These are phyloP conservation scores for Luffa aegyptiaca DNA, from an alignment of 306 rosid species.

Conservation along the genomic window DNA sequence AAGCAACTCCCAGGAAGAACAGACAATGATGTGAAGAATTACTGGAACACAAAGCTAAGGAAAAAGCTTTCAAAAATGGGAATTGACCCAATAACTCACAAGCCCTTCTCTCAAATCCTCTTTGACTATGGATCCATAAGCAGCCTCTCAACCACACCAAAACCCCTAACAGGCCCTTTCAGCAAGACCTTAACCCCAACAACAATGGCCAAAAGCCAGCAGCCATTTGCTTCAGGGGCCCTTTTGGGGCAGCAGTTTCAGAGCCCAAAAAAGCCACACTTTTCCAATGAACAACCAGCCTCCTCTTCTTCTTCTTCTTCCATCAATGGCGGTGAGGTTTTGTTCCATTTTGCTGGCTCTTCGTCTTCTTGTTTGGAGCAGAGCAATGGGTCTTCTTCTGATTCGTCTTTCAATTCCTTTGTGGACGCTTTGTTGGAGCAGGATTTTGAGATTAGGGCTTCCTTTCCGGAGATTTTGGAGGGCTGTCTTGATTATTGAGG, in stretches of 20 bases:
- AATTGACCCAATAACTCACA: slow-evolving; percentile 87
- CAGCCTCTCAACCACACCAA: slow-evolving; percentile 23
- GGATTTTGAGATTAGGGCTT: slow-evolving; percentile 58
- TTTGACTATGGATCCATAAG: slow-evolving; percentile 65
- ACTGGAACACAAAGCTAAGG: slow-evolving; percentile 91
- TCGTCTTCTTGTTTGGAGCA: slow-evolving; percentile 29
- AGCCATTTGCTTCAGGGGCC: slow-evolving; percentile 25
- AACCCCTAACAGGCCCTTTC: slow-evolving; percentile 15
- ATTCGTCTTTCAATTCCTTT: slow-evolving; percentile 39
- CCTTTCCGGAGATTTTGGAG: slow-evolving; percentile 66
- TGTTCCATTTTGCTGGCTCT: slow-evolving; percentile 24
- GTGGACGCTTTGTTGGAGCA: slow-evolving; percentile 67
- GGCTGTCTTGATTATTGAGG: slow-evolving; percentile 45
- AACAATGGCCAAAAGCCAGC: slow-evolving; percentile 18
- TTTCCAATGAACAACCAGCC: slow-evolving; percentile 50
- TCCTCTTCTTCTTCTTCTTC: slow-evolving; percentile 47
- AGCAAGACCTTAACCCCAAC: not conserved
- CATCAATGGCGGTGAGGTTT: slow-evolving; percentile 52
- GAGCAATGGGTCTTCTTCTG: slow-evolving; percentile 1
- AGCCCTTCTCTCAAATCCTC: slow-evolving; percentile 65
- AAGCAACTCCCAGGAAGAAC: slow-evolving; percentile 79
- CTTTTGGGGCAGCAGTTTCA: slow-evolving; percentile 23
- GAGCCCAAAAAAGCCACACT: slow-evolving; percentile 24
- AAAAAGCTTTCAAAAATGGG: slow-evolving; percentile 85
- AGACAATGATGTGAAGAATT: slow-evolving; percentile 90